Evolutionary conservation across 192 early-diverging fungal genomes (phyloP).

Genomic region (Entomortierella lignicola): DNA sequence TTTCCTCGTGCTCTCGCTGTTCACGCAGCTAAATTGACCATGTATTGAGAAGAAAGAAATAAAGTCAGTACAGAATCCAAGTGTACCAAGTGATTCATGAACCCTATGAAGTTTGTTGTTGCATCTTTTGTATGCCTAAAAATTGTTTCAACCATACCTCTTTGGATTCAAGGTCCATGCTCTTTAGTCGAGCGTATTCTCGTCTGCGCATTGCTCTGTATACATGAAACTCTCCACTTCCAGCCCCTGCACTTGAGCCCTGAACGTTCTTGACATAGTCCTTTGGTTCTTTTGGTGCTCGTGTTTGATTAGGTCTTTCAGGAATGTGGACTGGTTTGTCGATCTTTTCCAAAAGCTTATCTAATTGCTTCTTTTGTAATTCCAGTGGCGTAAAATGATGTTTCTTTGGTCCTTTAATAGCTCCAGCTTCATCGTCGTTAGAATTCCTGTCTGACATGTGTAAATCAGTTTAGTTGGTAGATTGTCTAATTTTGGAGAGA

Average conservation of each 20-base stretch:
- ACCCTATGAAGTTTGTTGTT: too few species aligned
- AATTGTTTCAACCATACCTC: slow-evolving; percentile 62
- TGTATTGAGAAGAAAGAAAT: neutral
- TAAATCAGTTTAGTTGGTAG: neutral
- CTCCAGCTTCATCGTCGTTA: slow-evolving; percentile 20
- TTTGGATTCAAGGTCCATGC: slow-evolving; percentile 78
- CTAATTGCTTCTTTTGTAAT: slow-evolving; percentile 70
- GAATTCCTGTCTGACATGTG: slow-evolving; percentile 12
- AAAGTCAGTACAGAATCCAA: neutral
- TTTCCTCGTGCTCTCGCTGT: slow-evolving; percentile 67
- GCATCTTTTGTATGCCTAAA: too few species aligned
- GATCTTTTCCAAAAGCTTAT: slow-evolving; percentile 79
- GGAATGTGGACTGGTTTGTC: slow-evolving; percentile 87
- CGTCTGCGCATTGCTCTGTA: slow-evolving; percentile 88
- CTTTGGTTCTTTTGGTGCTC: slow-evolving; percentile 69
- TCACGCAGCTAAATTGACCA: slow-evolving; percentile 71
- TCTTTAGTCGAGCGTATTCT: slow-evolving; percentile 84
- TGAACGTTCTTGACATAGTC: slow-evolving; percentile 92
- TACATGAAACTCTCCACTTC: slow-evolving; percentile 96
- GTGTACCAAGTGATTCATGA: too few species aligned
- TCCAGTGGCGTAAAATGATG: slow-evolving; percentile 63
- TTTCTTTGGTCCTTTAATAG: slow-evolving; percentile 24
- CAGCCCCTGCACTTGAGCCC: slow-evolving; percentile 94
- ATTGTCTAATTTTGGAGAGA: too few species aligned
- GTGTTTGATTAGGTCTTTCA: slow-evolving; percentile 61